phyloP scores from a whole-genome alignment of 306 rosid species.

The Fragaria ananassa region DNA sequence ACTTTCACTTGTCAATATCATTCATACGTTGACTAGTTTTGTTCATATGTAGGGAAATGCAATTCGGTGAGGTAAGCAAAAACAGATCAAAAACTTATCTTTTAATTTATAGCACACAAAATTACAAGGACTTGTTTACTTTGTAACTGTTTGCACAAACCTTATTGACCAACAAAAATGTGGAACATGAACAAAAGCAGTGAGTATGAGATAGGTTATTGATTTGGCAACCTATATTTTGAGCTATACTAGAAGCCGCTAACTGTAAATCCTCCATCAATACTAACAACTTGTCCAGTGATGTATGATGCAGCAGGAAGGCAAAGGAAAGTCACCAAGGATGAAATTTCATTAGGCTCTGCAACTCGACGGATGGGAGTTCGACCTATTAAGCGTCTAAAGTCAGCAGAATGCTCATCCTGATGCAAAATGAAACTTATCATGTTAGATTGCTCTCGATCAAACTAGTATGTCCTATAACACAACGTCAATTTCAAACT shows the following conservation, averaged over 20 bases:
- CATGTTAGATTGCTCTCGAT: not conserved
- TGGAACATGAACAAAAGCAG: not conserved
- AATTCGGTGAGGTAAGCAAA: not conserved
- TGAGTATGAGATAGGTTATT: not conserved
- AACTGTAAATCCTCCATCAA: slow-evolving; percentile 48
- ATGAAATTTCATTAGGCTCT: slow-evolving; percentile 40
- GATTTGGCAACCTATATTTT: not conserved
- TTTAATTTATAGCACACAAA: not conserved
- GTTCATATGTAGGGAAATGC: not conserved
- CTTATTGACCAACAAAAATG: not conserved
- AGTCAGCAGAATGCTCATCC: slow-evolving; percentile 4
- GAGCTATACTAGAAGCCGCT: slow-evolving; percentile 6
- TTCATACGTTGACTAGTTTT: no score
- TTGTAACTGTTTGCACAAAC: not conserved
- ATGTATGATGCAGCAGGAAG: slow-evolving; percentile 51
- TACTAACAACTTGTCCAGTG: slow-evolving; percentile 47
- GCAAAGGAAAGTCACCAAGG: slow-evolving; percentile 53
- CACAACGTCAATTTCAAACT: not conserved
- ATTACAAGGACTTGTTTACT: not conserved
- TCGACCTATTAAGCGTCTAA: not conserved
- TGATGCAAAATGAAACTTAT: not conserved
- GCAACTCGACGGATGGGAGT: slow-evolving; percentile 33
- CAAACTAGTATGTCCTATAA: not conserved
- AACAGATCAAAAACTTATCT: not conserved
- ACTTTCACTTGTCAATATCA: not conserved